Percentiles rank a stretch among this genome's conserved stretches.
Evolutionary conservation across 2,329 filamentous ascomycete genomes (phyloP).

Genomic region (Nannizziopsis arthrosporioides): DNA sequence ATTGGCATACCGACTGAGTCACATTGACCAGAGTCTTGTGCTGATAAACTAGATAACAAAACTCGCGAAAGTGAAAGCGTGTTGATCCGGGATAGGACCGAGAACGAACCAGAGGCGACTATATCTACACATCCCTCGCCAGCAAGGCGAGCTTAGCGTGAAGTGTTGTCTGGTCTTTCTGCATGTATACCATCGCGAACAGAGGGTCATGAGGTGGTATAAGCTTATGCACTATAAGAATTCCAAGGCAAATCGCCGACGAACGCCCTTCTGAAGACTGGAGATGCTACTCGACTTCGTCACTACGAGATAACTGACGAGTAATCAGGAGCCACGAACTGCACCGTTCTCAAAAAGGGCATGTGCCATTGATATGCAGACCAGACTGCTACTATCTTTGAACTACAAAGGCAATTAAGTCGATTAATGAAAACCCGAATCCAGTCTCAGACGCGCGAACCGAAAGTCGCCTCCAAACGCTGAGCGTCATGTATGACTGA

Average conservation of each 20-base stretch:
- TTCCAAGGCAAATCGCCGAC: not conserved
- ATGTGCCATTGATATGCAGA: constrained; percentile 4
- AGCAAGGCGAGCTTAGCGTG: not conserved
- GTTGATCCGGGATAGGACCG: constrained; percentile 5
- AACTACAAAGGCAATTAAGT: not conserved
- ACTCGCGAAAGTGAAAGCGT: not conserved
- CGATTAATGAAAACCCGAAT: no score
- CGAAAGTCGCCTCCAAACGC: not conserved
- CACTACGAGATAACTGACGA: not conserved
- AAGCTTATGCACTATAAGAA: no score
- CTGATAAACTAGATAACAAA: not conserved
- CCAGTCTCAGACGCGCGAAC: not conserved
- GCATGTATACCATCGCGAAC: not conserved
- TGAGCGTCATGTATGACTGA: no score
- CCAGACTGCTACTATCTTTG: not conserved
- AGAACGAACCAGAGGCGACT: not conserved
- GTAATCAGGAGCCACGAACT: constrained; percentile 9
- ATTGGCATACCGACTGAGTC: constrained; percentile 4
- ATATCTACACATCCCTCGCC: not conserved
- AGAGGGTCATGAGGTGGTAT: not conserved
- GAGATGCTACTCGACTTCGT: no score
- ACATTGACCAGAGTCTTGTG: not conserved
- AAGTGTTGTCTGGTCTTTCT: not conserved
- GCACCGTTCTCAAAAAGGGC: not conserved
- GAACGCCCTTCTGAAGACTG: not conserved